A percentile compares a stretch with the other conserved stretches of the same genome.
Evolutionary conservation across 805 yeast species (phyloP).

Genomic region (Sporopachydermia lactativora): DNA sequence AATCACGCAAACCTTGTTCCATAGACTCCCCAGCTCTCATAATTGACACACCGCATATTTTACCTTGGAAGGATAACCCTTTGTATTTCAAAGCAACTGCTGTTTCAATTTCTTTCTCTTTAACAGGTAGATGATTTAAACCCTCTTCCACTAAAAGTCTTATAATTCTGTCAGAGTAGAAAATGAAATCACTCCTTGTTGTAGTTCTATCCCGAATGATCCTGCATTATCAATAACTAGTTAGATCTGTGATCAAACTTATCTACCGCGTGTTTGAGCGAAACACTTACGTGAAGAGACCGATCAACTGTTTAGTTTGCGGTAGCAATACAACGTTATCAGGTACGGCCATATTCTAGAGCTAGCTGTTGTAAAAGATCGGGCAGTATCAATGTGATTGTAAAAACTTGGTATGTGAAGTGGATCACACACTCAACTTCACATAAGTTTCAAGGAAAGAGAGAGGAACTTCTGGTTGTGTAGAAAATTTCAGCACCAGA

Average conservation of each 20-base stretch:
- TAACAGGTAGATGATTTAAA: constrained; percentile 86
- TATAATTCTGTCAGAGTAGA: constrained; percentile 90
- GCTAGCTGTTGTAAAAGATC: too few relatives aligned
- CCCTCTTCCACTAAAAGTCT: constrained; percentile 92
- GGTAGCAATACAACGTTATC: constrained; percentile 57
- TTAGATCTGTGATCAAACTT: background rate
- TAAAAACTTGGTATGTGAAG: too few relatives aligned
- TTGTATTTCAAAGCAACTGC: constrained; percentile 59
- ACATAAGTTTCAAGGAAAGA: too few relatives aligned
- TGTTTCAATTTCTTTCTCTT: constrained; percentile 49
- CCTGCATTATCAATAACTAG: constrained; percentile 15
- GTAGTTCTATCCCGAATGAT: constrained; percentile 78
- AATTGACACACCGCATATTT: constrained; percentile 95
- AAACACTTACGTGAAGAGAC: constrained; percentile 48
- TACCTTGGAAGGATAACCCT: constrained; percentile 78
- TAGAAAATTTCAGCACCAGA: too few relatives aligned
- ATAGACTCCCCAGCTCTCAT: constrained; percentile 98
- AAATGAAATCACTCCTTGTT: constrained; percentile 81
- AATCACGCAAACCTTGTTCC: constrained; percentile 97
- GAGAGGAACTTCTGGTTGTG: too few relatives aligned
- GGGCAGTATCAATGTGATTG: too few relatives aligned
- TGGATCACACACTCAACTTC: too few relatives aligned
- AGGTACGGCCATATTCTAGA: constrained; percentile 12
- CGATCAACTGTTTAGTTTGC: constrained; percentile 81
- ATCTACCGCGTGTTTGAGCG: background rate